These are phyloP conservation scores for Prunus dulcis DNA, from an alignment of 306 rosid species.

Conservation along the genomic window DNA sequence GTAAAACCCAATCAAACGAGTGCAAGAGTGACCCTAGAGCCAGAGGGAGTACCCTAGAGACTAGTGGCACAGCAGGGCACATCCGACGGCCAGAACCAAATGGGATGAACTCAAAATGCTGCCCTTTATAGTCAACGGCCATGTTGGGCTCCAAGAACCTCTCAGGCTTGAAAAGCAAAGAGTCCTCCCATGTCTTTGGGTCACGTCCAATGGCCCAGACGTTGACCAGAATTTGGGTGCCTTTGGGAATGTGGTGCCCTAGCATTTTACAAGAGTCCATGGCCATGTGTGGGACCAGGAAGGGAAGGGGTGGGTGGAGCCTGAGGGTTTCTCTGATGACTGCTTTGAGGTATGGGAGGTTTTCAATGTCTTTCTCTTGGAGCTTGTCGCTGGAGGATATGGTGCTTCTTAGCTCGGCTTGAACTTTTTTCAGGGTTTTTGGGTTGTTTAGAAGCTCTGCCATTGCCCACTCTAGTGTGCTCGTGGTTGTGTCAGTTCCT, in stretches of 20 bases:
- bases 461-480: constrained; percentile 90
- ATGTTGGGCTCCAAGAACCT: constrained; percentile 50
- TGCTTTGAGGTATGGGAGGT: constrained; percentile 69
- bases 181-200: constrained; percentile 65
- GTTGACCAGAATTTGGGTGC: constrained; percentile 71
- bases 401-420: constrained; percentile 54
- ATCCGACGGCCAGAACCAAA: constrained; percentile 87
- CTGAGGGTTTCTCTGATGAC: constrained; percentile 82
- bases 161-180: constrained; percentile 65
- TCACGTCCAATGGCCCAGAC: constrained; percentile 96
- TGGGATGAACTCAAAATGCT: constrained; percentile 70
- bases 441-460: constrained; percentile 82
- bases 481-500: constrained; percentile 86
- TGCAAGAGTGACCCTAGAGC: constrained; percentile 69
- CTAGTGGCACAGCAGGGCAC: constrained; percentile 85
- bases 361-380: constrained; percentile 61
- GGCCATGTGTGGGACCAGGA: constrained; percentile 89
- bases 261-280: constrained; percentile 50
- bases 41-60: constrained; percentile 67
- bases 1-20: constrained; percentile 68
- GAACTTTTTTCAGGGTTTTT: constrained; percentile 47
- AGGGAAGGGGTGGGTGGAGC: constrained; percentile 94
- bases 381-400: constrained; percentile 35
- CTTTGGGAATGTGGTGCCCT: constrained; percentile 64
- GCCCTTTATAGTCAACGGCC: constrained; percentile 58